Percentiles rank a stretch among this genome's conserved stretches.
phyloP scores from a whole-genome alignment of 805 yeast species.

The Yamadazyma laniorum region DNA sequence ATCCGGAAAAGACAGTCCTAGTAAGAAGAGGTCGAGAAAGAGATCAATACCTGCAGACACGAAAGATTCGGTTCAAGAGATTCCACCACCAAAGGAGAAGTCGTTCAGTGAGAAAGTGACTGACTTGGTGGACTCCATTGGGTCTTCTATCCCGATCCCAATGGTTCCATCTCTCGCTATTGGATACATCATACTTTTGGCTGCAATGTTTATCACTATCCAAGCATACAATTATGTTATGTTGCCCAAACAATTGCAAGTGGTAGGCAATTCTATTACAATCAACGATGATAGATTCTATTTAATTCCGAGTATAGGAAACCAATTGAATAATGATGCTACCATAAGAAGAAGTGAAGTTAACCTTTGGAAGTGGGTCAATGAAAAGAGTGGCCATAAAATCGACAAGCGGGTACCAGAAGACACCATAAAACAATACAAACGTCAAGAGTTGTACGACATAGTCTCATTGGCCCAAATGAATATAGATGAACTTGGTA shows the following conservation, averaged over 20 bases:
- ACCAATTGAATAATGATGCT: constrained; percentile 25
- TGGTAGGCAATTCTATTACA: constrained; percentile 12
- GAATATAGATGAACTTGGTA: constrained; percentile 7
- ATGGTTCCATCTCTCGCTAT: constrained; percentile 18
- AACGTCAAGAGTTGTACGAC: constrained; percentile 46
- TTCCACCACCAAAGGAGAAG: constrained; percentile 10
- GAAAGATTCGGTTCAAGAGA: constrained; percentile 14
- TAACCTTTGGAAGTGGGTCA: constrained; percentile 73
- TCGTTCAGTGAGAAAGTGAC: constrained; percentile 18
- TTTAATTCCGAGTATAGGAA: constrained; percentile 40
- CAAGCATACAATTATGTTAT: constrained; percentile 4
- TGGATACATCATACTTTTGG: constrained; percentile 20
- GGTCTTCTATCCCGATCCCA: constrained; percentile 29
- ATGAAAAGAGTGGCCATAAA: constrained; percentile 15
- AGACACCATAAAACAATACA: constrained; percentile 16
- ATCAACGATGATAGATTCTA: constrained; percentile 37
- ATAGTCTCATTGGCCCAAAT: constrained; percentile 39
- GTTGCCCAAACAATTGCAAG: not conserved
- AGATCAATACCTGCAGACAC: constrained; percentile 5
- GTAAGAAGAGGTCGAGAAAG: constrained; percentile 14
- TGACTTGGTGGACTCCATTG: constrained; percentile 23
- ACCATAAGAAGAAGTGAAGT: constrained; percentile 49
- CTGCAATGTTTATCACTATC: constrained; percentile 16
- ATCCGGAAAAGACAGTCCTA: constrained; percentile 8
- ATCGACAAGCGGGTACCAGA: not conserved